Base-by-base conservation (phyloP, 2,329 filamentous ascomycete species). In the Ilyonectria sp. region DNA sequence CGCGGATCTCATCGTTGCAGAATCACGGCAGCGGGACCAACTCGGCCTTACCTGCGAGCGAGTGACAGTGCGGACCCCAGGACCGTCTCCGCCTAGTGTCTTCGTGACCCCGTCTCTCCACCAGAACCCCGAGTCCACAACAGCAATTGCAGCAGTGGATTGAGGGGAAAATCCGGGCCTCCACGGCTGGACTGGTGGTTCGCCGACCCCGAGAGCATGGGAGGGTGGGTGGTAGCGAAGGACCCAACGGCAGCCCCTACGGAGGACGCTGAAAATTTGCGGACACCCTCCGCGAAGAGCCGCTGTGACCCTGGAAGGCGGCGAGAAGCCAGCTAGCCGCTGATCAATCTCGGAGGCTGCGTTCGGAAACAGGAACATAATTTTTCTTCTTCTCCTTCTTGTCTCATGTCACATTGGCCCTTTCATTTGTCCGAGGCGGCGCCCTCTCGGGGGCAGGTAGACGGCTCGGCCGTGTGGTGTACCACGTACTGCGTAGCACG, bases 121-220 rank as follows among this genome's bases (percentile, higher is more conserved):
- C 54, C 21, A 17, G 35, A 15, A 19, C 15, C 7, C 15, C 15
- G n/a, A 43, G 40, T 8, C 40, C 40, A 17, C 40, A 43, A 43
- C 63, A 61, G 58, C 40, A 40, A 58, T 40, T 23, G 37, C 23
- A 31, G 29, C 35, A 23, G 33, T 29, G 35, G 54, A 49, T 52
- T 35, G 59, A 54, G 58, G 64, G 64, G 57, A 46, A 65, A 65
- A 44, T 50, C 63, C 21, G 57, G 57, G 33, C 11, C 52, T 19
- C 33, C 17, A 26, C 35, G 19, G 49, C 43, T 55, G 40, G 50
- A 50, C 50, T 63, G 35, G 21, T 63, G 35, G 21, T 15, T 67
- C 64, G 64, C 61, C 58, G 64, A 63, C 64, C 40, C 64, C 64
- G 64, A 63, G 49, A 60, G n/a, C 11, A 21, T 37, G 43, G 31